Evolutionary conservation across 108 stramenopile genomes (phyloP).

Genomic region (Skeletonema tropicum): DNA sequence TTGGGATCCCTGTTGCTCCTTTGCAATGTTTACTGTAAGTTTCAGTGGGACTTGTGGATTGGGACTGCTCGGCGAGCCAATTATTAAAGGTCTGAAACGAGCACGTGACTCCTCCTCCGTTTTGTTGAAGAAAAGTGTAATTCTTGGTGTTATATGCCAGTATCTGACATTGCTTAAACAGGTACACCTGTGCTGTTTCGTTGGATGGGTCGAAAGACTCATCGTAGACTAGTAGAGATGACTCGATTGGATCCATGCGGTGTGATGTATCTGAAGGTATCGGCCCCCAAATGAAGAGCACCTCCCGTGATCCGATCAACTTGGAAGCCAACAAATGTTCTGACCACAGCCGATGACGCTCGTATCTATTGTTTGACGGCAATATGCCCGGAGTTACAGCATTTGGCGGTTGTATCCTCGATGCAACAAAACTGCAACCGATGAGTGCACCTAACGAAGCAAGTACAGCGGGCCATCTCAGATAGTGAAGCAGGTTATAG

Average conservation of each 20-base stretch:
- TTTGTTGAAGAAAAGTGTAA: neutral
- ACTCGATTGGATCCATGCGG: slow-evolving; percentile 44
- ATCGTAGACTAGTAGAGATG: slow-evolving; percentile 56
- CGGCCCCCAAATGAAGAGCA: slow-evolving; percentile 42
- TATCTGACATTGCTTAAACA: slow-evolving; percentile 41
- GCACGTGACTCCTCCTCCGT: slow-evolving; percentile 26
- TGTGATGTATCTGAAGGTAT: slow-evolving; percentile 13
- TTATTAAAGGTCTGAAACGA: slow-evolving; percentile 49
- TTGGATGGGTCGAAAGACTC: slow-evolving; percentile 48
- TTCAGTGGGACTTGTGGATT: slow-evolving; percentile 16
- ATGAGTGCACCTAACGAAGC: slow-evolving; percentile 1
- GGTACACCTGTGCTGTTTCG: slow-evolving; percentile 37
- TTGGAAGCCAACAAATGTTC: slow-evolving; percentile 1
- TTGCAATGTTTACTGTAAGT: slow-evolving; percentile 46
- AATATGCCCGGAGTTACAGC: neutral
- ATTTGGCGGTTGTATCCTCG: neutral
- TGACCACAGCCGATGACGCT: neutral
- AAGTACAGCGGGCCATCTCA: neutral
- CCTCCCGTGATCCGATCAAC: neutral
- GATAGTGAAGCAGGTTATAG: neutral
- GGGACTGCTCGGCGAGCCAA: slow-evolving; percentile 49
- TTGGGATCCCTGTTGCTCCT: slow-evolving; percentile 46
- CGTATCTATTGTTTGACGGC: neutral
- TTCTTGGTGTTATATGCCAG: neutral
- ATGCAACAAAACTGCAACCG: neutral